These are phyloP conservation scores for Coemansia reversa DNA, from an alignment of 192 early-diverging fungal species.

Conservation along the genomic window DNA sequence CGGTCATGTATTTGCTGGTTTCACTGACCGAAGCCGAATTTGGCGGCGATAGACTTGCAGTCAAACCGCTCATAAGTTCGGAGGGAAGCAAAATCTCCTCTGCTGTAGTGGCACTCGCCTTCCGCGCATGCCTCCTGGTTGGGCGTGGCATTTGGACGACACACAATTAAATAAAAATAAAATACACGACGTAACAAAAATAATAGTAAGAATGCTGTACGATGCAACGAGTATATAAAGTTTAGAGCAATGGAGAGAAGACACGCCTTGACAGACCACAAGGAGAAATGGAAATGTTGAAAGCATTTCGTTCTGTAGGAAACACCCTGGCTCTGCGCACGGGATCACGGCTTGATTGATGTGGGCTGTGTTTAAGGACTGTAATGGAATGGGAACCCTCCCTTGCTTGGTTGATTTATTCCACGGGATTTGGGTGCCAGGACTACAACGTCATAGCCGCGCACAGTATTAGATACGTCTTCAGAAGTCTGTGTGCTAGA, in stretches of 20 bases:
- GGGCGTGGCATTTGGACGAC: conserved; percentile 26
- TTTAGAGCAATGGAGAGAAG: neutral
- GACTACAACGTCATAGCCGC: too few species aligned
- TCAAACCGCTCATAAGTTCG: conserved; percentile 50
- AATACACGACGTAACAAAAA: neutral
- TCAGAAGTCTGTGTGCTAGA: too few species aligned
- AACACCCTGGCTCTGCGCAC: neutral
- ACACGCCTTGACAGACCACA: neutral
- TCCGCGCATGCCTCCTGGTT: conserved; percentile 28
- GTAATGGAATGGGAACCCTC: neutral
- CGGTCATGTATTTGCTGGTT: neutral
- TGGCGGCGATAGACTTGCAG: conserved; percentile 32
- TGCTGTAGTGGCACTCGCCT: conserved; percentile 41
- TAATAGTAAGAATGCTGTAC: neutral
- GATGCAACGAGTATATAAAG: neutral
- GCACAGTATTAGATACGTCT: too few species aligned
- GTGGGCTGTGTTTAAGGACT: neutral
- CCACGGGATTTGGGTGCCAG: too few species aligned
- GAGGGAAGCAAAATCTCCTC: conserved; percentile 45
- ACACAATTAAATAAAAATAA: neutral
- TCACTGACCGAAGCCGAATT: neutral
- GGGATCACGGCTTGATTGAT: neutral
- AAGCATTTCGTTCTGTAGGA: neutral
- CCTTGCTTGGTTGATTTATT: too few species aligned
- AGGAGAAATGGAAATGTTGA: neutral